Percentiles rank a stretch among this genome's conserved stretches.
Conservation (phyloP, 805 yeast species). For the Kazachstania viticola region DNA sequence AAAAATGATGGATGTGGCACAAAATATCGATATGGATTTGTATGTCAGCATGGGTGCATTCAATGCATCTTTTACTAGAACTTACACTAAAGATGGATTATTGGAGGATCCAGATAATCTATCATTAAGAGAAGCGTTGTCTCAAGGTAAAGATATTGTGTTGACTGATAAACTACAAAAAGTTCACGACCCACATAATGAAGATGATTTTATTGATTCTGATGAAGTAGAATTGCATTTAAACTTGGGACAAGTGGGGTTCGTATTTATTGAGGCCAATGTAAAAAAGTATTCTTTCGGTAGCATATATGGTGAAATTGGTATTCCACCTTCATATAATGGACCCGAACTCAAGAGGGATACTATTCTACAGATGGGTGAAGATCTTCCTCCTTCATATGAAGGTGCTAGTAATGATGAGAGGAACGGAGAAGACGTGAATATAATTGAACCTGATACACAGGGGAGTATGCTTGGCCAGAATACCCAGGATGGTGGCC, state of each 20-base stretch:
- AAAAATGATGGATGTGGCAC: constrained; percentile 69
- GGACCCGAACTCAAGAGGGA: constrained; percentile 35
- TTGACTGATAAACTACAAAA: constrained; percentile 15
- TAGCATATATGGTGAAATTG: constrained; percentile 31
- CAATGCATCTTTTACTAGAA: constrained; percentile 29
- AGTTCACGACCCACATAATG: constrained; percentile 13
- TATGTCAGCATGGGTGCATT: constrained; percentile 31
- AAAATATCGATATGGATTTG: constrained; percentile 42
- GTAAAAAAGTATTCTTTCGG: constrained; percentile 79
- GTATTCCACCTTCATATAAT: constrained; percentile 34
- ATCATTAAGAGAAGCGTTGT: constrained; percentile 15
- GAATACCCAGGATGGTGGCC: no score
- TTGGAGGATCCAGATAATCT: constrained; percentile 27
- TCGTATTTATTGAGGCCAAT: constrained; percentile 71
- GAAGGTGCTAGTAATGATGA: constrained; percentile 43
- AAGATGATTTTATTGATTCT: constrained; percentile 13
- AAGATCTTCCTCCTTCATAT: constrained; percentile 59
- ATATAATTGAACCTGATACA: no score
- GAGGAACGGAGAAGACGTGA: no score
- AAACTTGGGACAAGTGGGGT: constrained; percentile 68
- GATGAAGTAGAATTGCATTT: constrained; percentile 38
- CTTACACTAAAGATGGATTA: constrained; percentile 26
- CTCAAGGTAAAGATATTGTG: constrained; percentile 15
- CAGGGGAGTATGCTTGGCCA: no score
- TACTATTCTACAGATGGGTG: constrained; percentile 56